Evolutionary conservation across 2,329 filamentous ascomycete genomes (phyloP), one percentile per base, ranked within the genome.

Genomic region (Fusarium bulbicola): DNA sequence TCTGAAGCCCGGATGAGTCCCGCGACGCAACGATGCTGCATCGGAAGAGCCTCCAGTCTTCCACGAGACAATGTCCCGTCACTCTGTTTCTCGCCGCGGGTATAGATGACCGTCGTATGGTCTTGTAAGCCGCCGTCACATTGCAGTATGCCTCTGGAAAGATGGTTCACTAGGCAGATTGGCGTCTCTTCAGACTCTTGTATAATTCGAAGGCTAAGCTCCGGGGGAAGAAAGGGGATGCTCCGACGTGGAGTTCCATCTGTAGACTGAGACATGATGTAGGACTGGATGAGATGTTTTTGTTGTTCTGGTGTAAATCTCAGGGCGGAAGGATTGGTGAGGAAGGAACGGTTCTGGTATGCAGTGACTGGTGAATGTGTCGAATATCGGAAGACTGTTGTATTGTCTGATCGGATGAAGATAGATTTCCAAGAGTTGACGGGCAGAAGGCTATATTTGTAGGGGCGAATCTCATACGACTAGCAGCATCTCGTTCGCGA

Each of bases 1-100:
- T 42, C 26, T 26, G 20, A 8, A 15, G 16, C 3, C 24, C 24
- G 32, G 14, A 39, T 37, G 8, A 20, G 36, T n/a, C 54, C 56
- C 10, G 28, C 16, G 8, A 60, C 18, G 20, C 61, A 63, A 26
- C 24, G 30, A 32, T 63, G 61, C 7, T 60, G 54, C 36, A 49
- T 4, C 5, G 16, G 54, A 13, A 63, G 34, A 20, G 10, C 4
- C 46, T 50, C 61, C 1, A 63, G 28, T 8, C 10, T 50, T 14
- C 61, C 56, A n/a, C 37, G 56, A 36, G 24, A 9, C 4, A 30
- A 32, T 11, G 15, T 10, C 3, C 24, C 30, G 15, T 61, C 28
- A n/a, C 2, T 18, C 3, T 50, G 12, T 12, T 15, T 16, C 5
- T 36, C 30, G 5, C 61, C 54, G 18, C 56, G 36, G 15, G 56